A percentile compares a stretch with the other conserved stretches of the same genome.
Evolutionary conservation across 2,329 filamentous ascomycete species (phyloP).

Genomic region (Stagonosporopsis rhizophila): DNA sequence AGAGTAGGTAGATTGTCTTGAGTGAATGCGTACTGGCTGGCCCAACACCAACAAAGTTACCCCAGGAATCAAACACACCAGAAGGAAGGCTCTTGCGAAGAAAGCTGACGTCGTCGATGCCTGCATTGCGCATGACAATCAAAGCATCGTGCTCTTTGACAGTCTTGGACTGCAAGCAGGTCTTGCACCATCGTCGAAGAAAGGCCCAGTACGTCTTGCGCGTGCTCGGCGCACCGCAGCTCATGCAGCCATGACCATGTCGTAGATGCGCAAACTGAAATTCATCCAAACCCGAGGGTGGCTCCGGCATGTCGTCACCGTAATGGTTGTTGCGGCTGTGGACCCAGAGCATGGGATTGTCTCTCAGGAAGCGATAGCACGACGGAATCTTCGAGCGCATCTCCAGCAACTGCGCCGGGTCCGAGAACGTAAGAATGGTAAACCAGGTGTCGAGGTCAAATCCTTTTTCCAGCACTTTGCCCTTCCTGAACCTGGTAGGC

Average conservation of each 20-base stretch:
- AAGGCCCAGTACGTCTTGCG: constrained; percentile 55
- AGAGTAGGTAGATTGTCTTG: constrained; percentile 42
- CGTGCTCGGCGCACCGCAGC: constrained; percentile 44
- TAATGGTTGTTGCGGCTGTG: constrained; percentile 46
- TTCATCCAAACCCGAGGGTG: constrained; percentile 47
- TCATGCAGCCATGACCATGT: constrained; percentile 50
- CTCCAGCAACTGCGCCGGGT: constrained; percentile 45
- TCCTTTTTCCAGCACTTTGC: constrained; percentile 35
- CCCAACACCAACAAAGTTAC: constrained; percentile 48
- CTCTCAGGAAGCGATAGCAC: constrained; percentile 44
- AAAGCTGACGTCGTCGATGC: constrained; percentile 38
- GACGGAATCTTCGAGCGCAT: constrained; percentile 46
- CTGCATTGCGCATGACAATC: constrained; percentile 31
- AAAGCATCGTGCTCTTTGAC: constrained; percentile 42
- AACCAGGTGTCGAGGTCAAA: constrained; percentile 47
- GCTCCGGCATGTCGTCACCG: constrained; percentile 43
- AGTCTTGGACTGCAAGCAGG: constrained; percentile 46
- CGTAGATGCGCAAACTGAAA: constrained; percentile 51
- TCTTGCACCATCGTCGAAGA: constrained; percentile 52
- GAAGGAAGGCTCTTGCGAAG: constrained; percentile 42
- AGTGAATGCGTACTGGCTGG: constrained; percentile 43
- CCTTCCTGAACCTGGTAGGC: constrained; percentile 38
- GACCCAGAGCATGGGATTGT: constrained; percentile 50
- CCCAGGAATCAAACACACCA: constrained; percentile 49
- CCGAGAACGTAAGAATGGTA: constrained; percentile 45